Conservation (phyloP, 2,329 filamentous ascomycete species). For the Phaeosphaeriaceae sp. region DNA sequence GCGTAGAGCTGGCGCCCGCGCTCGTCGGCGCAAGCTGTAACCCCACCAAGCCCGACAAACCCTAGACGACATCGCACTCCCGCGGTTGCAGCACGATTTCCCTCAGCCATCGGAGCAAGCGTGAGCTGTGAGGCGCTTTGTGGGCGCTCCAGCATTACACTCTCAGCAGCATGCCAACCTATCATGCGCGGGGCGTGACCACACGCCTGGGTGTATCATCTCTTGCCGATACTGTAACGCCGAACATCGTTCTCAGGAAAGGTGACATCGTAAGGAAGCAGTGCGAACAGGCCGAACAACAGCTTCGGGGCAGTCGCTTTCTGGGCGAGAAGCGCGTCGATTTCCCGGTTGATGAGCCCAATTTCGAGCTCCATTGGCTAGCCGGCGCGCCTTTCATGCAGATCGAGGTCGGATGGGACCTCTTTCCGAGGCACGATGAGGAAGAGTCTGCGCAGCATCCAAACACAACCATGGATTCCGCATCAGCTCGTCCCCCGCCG, state of each 20-base stretch:
- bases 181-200: conserved; percentile 35
- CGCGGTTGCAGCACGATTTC: background rate
- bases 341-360: conserved; percentile 31
- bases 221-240: conserved; percentile 38
- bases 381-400: conserved; percentile 42
- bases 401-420: conserved; percentile 21
- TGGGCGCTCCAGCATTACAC: background rate
- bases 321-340: conserved; percentile 34
- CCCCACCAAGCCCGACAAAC: conserved; percentile 4
- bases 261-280: conserved; percentile 26
- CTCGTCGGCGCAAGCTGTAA: background rate
- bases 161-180: conserved; percentile 36
- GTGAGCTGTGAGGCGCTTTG: background rate
- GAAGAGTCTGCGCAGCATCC: background rate
- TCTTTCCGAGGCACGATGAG: background rate
- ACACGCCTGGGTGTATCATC: conserved; percentile 30
- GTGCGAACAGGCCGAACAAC: conserved; percentile 26
- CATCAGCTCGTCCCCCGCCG: background rate
- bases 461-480: background rate
- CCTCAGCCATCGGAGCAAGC: background rate
- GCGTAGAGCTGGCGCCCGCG: conserved; percentile 4
- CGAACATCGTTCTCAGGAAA: conserved; percentile 28
- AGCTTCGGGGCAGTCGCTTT: conserved; percentile 22
- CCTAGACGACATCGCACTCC: conserved; percentile 1
- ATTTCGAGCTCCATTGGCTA: conserved; percentile 38